phyloP scores from a whole-genome alignment of 768 basidiomycete genomes.

The Naganishia vishniacii region DNA sequence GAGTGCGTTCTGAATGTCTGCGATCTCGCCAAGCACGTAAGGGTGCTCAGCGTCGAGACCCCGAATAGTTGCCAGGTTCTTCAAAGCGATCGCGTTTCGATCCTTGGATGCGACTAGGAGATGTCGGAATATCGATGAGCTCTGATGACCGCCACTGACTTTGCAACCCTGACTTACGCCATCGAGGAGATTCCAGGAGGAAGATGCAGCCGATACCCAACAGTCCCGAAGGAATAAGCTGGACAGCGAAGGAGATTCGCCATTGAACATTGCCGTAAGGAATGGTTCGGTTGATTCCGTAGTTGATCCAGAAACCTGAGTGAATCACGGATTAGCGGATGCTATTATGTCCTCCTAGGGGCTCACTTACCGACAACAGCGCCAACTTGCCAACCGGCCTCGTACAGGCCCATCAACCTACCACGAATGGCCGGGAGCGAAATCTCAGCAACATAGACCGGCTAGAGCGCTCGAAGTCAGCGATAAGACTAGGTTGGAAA shows the following conservation, averaged over 20 bases:
- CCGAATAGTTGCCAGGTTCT: slow-evolving; percentile 43
- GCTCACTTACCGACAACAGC: slow-evolving; percentile 50
- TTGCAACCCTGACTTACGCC: slow-evolving; percentile 28
- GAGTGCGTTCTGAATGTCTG: slow-evolving; percentile 28
- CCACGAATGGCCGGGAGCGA: slow-evolving; percentile 54
- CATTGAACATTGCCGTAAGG: slow-evolving; percentile 33
- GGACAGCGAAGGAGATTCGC: slow-evolving; percentile 47
- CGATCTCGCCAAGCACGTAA: slow-evolving; percentile 40
- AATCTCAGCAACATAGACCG: slow-evolving; percentile 54
- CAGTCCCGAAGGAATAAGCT: slow-evolving; percentile 62
- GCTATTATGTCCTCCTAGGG: background rate
- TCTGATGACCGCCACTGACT: background rate
- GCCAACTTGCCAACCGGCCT: slow-evolving; percentile 55
- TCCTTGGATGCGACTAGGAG: slow-evolving; percentile 29
- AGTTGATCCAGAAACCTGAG: slow-evolving; percentile 30
- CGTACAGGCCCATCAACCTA: slow-evolving; percentile 54
- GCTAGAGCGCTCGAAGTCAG: no score
- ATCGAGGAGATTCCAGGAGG: slow-evolving; percentile 48
- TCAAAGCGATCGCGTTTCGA: slow-evolving; percentile 39
- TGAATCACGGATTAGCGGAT: background rate
- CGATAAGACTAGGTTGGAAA: background rate
- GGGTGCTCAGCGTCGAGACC: slow-evolving; percentile 40
- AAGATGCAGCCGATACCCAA: slow-evolving; percentile 50
- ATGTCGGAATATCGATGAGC: background rate
- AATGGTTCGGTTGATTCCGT: slow-evolving; percentile 30